Percentiles rank a stretch among this genome's conserved stretches.
Evolutionary conservation across 805 yeast species (phyloP).

Genomic region (Danielozyma ontarioensis): DNA sequence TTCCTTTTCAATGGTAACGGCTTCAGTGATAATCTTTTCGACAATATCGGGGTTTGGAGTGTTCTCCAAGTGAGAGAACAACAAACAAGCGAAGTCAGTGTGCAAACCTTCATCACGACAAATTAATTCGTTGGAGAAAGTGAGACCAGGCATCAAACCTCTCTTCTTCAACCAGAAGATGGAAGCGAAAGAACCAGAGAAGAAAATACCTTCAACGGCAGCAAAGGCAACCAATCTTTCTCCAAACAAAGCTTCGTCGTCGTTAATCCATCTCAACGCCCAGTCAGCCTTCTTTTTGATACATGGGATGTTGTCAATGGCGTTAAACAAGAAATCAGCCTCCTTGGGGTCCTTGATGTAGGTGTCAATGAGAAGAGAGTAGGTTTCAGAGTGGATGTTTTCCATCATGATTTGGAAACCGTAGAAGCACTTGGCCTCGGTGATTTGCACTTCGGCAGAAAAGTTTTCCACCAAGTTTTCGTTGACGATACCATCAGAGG

Average conservation of each 20-base stretch:
- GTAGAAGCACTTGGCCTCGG: conserved; percentile 98
- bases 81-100: conserved; percentile 95
- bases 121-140: conserved; percentile 95
- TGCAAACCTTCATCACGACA: conserved; percentile 99
- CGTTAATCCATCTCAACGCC: conserved; percentile 97
- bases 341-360: conserved; percentile 96
- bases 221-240: conserved; percentile 98
- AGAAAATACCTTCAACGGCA: conserved; percentile 98
- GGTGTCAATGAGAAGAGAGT: conserved; percentile 89
- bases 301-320: conserved; percentile 94
- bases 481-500: conserved; percentile 97
- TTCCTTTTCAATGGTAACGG: conserved; percentile 90
- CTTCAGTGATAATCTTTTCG: conserved; percentile 86
- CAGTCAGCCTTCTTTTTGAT: conserved; percentile 97
- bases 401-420: conserved; percentile 99
- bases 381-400: conserved; percentile 96
- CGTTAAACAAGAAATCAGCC: conserved; percentile 85
- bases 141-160: conserved; percentile 98
- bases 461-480: conserved; percentile 97
- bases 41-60: conserved; percentile 80
- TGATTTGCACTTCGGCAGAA: conserved; percentile 93
- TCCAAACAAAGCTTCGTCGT: conserved; percentile 81
- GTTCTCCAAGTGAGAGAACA: conserved; percentile 88
- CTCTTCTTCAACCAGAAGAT: conserved; percentile 98
- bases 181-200: conserved; percentile 97